Base-by-base conservation (phyloP, 192 early-diverging fungal species). In the Umbelopsis ramanniana region DNA sequence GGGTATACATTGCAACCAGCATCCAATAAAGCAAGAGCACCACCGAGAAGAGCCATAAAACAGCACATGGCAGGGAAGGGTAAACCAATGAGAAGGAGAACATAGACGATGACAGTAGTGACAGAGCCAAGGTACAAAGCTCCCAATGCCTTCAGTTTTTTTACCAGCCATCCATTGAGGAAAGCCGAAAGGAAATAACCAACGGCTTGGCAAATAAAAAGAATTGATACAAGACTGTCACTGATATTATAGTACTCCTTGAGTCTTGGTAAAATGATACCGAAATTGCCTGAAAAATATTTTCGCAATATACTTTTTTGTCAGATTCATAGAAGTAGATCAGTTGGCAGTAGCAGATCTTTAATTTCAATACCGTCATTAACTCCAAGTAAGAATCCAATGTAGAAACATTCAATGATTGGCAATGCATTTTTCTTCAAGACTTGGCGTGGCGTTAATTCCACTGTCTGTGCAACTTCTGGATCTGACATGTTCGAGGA, bases 191-290 rank as follows among this genome's bases (percentile, higher is more conserved):
- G 1, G 52, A 75, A 72, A n/a, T 73, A 75, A 5, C 78, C 78
- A 67, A 70, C 8, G 0, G 78, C 74, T 50, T 68, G 54, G 45
- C 50, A 72, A 24, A 79, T 37, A 24, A 79, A 75, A 0, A 79
- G 46, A 7, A 72, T 26, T 1, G 78, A 79, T 0, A 79, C 74
- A 4, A 66, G 68, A 33, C 57, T 46, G 68, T 79, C 69, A 26
- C 74, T 70, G 19, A 79, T 75, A 67, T 75, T 70, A 33, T 79
- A 79, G 24, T 75, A 66, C 9, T 66, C 29, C 45, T 79, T 79
- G 19, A 79, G 23, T 29, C 52, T 29, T 17, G 78, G 78, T 23
- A 79, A 66, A 50, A 79, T 79, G 38, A 63, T 37, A 17, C 57
- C 57, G 26, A 63, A 63, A 37, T 63, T 29, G 15, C 57, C 57